Base-by-base conservation (phyloP, 140 eudicot genomes). In the Flaveria floridana region DNA sequence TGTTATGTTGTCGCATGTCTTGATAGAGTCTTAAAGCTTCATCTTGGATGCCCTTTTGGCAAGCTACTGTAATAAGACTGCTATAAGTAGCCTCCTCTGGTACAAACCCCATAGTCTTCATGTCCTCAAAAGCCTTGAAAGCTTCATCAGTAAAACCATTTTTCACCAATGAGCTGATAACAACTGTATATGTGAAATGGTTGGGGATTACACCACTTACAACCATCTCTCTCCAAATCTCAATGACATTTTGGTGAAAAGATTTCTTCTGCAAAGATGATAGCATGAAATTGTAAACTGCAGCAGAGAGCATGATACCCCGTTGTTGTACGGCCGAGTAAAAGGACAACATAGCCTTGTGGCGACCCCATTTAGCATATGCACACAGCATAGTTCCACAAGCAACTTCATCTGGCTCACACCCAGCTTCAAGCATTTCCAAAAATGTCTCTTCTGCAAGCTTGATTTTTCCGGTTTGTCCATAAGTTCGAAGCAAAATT, bases 371-470 rank as follows among this genome's bases (percentile, higher is more conserved):
- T 81, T 88, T 85, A 73, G 98, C 98, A 81, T 93, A 93, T 18
- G 98, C 75, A 73, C 98, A 93, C 61, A 93, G 46, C 98, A 93
- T 86, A 74, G 98, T 93, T 66, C 98, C 98, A 80, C 89, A 87
- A 75, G 98, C 98, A 80, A 93, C 89, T 71, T 90, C 98, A 81
- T 93, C 98, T 2, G 98, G 96, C 77, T 93, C 98, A 82, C 96
- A 88, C 71, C 96, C 98, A 2, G 83, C 81, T 85, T 93, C 98
- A 74, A 93, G 97, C 98, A 93, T 93, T 88, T 93, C 98, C 78
- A 93, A 76, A 72, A 93, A 93, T 23, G 88, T 88, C 73, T 90
- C 85, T 77, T 93, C 96, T 1, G 98, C 93, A 44, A 93, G 96
- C 87, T 88, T 86, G 48, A 93, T 75, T 77, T 93, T 93, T 62